These are phyloP conservation scores for Aspergillus oerlinghausenensis DNA, from an alignment of 2,329 filamentous ascomycete genomes.

Conservation along the genomic window DNA sequence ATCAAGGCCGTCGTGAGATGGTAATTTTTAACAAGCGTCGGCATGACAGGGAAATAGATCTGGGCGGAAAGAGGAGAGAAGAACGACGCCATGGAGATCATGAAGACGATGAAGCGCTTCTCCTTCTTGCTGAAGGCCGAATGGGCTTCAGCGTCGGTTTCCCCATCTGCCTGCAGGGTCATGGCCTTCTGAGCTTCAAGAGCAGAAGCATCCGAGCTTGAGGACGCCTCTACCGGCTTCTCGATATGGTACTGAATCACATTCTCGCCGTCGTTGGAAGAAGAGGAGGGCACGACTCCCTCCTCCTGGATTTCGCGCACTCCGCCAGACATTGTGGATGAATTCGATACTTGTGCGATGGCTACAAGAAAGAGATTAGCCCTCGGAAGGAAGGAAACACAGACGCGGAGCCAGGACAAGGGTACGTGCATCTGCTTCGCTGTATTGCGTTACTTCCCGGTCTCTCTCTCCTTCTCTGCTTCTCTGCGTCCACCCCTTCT, in stretches of 20 bases:
- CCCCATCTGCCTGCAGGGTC: background rate
- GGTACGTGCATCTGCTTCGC: background rate
- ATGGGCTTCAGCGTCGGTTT: constrained; percentile 6
- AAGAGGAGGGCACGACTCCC: background rate
- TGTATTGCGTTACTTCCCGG: background rate
- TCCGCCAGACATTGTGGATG: background rate
- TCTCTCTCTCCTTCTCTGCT: background rate
- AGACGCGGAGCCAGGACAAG: background rate
- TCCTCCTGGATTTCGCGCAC: background rate
- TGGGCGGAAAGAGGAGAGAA: constrained; percentile 40
- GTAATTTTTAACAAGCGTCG: constrained; percentile 39
- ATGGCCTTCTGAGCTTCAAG: constrained; percentile 2
- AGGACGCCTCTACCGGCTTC: background rate
- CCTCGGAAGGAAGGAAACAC: background rate
- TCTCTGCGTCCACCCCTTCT: background rate
- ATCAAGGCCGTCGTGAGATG: constrained; percentile 35
- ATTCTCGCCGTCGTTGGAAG: background rate
- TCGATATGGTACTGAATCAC: background rate
- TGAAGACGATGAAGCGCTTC: constrained; percentile 34
- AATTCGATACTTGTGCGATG: background rate
- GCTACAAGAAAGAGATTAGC: background rate
- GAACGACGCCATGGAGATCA: constrained; percentile 38
- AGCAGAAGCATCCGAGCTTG: background rate
- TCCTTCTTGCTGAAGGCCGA: constrained; percentile 30
- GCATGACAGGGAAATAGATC: constrained; percentile 46